Base-by-base conservation (phyloP, 2,329 filamentous ascomycete genomes). In the Microcyclosporella mali region DNA sequence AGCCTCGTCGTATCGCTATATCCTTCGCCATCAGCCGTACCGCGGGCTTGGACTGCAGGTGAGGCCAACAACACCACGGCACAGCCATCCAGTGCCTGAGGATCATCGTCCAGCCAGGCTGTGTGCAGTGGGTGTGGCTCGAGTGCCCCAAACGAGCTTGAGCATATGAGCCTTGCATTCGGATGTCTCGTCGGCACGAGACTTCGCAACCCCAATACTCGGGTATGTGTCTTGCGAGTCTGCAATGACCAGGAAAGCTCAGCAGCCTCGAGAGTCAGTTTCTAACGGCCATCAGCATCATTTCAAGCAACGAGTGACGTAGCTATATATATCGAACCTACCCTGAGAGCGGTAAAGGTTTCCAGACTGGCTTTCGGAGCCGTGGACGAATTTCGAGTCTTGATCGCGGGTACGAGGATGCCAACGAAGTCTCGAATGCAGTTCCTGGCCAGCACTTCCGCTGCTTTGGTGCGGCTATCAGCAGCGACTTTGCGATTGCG, bases 211-310 rank as follows among this genome's bases (percentile, higher is more conserved):
- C 28, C 28, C 9, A 25, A 15, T 12, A 45, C 28, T 7, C 31
- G 12, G 14, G 45, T 21, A n/a, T 28, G 28, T 1, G 38, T 29
- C 33, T 43, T 48, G 35, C 48, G 37, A 16, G 45, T 41, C 35
- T 32, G 37, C 11, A 50, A 28, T 1, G 6, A 29, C 37, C 48
- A 43, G 2, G 48, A 47, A n/a, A 50, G 29, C 19, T 43, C 40
- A 8, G 41, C 48, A 2, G 44, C 45, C 2, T 37, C 29, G 2
- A 12, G 7, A 3, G 43, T 12, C 11, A 47, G n/a, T 25, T 25
- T 25, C 21, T 25, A 9, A 6, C 9, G 21, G 4, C 9, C 9
- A 9, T 25, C 9, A 25, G 21, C 21, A 9, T 25, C 9, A 4
- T 25, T 4, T 25, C 6, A 9, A 25, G 21, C 9, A 9, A 9